Conservation (phyloP, 805 yeast species). For the Starmerella bombi region DNA sequence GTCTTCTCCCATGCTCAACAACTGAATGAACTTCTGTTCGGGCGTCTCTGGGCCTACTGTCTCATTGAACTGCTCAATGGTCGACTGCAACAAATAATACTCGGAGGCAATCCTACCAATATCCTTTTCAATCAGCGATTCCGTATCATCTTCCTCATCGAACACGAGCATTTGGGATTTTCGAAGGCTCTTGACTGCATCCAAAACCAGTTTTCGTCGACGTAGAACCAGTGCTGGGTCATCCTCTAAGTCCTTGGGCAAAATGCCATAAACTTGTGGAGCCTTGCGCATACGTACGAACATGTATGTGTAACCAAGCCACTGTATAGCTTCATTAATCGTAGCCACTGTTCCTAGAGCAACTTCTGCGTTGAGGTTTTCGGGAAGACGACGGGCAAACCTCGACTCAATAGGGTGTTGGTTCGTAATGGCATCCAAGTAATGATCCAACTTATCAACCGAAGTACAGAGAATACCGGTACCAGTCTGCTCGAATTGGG, state of each 20-base stretch:
- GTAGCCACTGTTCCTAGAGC: slow-evolving; percentile 91
- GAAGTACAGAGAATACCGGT: slow-evolving; percentile 85
- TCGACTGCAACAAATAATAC: slow-evolving; percentile 70
- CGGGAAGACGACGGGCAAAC: slow-evolving; percentile 63
- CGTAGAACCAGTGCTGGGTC: slow-evolving; percentile 70
- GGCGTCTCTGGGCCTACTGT: slow-evolving; percentile 73
- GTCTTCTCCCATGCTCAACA: slow-evolving; percentile 85
- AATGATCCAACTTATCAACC: slow-evolving; percentile 68
- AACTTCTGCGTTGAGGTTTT: slow-evolving; percentile 91
- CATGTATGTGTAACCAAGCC: slow-evolving; percentile 97
- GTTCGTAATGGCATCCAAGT: slow-evolving; percentile 75
- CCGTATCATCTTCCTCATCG: slow-evolving; percentile 56
- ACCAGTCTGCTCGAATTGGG: slow-evolving; percentile 86
- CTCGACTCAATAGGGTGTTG: slow-evolving; percentile 94
- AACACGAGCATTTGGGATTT: slow-evolving; percentile 82
- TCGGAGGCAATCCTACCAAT: slow-evolving; percentile 91
- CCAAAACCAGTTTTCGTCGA: slow-evolving; percentile 59
- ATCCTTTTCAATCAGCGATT: slow-evolving; percentile 71
- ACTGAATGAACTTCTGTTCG: slow-evolving; percentile 80
- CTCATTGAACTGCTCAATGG: slow-evolving; percentile 79
- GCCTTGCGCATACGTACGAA: slow-evolving; percentile 88
- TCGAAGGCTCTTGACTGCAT: slow-evolving; percentile 76
- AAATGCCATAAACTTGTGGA: slow-evolving; percentile 84
- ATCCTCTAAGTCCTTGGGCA: slow-evolving; percentile 67
- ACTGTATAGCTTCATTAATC: slow-evolving; percentile 84